Percentiles rank a stretch among this genome's conserved stretches.
phyloP scores from a whole-genome alignment of 208 protist genomes.

The Acanthamoeba lenticulata region DNA sequence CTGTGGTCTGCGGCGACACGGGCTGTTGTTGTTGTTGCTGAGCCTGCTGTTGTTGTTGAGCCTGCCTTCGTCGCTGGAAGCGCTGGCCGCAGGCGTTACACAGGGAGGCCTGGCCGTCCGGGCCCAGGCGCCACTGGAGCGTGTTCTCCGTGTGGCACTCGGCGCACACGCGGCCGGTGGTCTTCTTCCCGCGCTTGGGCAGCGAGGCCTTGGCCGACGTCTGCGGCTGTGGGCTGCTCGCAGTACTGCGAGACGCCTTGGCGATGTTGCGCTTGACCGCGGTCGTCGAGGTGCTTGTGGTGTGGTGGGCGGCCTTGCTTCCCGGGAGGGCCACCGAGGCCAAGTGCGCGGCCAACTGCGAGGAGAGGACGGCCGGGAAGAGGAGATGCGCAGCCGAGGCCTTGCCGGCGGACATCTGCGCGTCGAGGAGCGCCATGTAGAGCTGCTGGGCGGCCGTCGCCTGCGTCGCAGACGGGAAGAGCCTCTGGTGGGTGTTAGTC shows the following conservation, averaged over 20 bases:
- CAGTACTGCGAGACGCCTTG: not conserved
- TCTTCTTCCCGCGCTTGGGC: not conserved
- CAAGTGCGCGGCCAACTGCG: not conserved
- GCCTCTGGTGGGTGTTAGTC: not conserved
- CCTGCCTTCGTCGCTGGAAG: not conserved
- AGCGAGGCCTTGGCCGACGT: too few relatives aligned
- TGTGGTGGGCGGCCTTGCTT: not conserved
- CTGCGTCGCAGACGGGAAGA: not conserved
- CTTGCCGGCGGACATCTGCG: not conserved
- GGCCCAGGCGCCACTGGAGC: too few relatives aligned
- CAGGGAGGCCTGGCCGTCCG: too few relatives aligned
- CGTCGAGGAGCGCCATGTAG: constrained; percentile 41
- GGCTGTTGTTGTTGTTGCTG: not conserved
- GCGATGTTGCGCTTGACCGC: not conserved
- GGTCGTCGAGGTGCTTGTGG: not conserved
- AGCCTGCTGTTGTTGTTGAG: not conserved
- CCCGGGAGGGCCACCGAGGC: too few relatives aligned
- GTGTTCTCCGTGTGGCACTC: too few relatives aligned
- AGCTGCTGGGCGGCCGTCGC: not conserved
- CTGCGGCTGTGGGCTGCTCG: not conserved
- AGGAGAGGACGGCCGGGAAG: not conserved
- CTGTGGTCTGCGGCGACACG: not conserved
- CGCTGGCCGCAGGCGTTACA: too few relatives aligned
- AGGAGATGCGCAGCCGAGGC: not conserved
- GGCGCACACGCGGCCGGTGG: not conserved